A percentile compares a stretch with the other conserved stretches of the same genome.
phyloP scores from a whole-genome alignment of 495 filamentous ascomycete genomes.

The Delitschia confertaspora region DNA sequence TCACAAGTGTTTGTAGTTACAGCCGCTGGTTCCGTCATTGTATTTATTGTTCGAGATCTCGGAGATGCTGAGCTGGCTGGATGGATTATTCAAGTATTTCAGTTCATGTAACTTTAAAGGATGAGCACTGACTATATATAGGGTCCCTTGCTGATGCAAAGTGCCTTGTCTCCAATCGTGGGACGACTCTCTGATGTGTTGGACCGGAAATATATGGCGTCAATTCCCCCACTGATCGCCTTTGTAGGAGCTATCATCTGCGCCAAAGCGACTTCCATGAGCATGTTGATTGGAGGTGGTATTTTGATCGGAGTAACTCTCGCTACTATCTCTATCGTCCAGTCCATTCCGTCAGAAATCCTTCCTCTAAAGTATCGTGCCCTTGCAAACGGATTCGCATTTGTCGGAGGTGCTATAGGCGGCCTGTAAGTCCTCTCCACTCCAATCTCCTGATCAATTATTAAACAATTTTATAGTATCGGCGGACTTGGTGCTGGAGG shows the following conservation, averaged over 20 bases:
- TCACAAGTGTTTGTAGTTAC: slow-evolving; percentile 48
- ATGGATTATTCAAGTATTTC: slow-evolving; percentile 42
- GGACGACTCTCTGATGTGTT: slow-evolving; percentile 48
- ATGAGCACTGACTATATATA: slow-evolving; percentile 3
- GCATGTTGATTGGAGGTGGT: slow-evolving; percentile 47
- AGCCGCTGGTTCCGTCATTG: slow-evolving; percentile 46
- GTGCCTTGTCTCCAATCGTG: slow-evolving; percentile 45
- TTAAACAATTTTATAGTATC: slow-evolving; percentile 30
- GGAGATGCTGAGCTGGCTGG: slow-evolving; percentile 43
- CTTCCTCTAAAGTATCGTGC: slow-evolving; percentile 47
- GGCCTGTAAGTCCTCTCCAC: slow-evolving; percentile 17
- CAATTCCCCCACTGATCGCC: slow-evolving; percentile 43
- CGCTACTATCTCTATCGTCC: slow-evolving; percentile 45
- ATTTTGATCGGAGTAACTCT: slow-evolving; percentile 47
- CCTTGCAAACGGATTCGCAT: slow-evolving; percentile 45
- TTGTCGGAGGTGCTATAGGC: slow-evolving; percentile 42
- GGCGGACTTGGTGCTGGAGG: slow-evolving; percentile 43
- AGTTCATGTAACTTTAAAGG: slow-evolving; percentile 5
- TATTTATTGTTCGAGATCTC: slow-evolving; percentile 46
- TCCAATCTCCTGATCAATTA: not conserved
- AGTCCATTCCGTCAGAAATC: slow-evolving; percentile 48
- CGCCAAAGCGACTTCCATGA: slow-evolving; percentile 47
- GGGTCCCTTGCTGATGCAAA: slow-evolving; percentile 41
- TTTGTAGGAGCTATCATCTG: slow-evolving; percentile 46
- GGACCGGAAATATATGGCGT: slow-evolving; percentile 44